phyloP scores from a whole-genome alignment of 2,329 filamentous ascomycete species.

The Penicillium expansum region DNA sequence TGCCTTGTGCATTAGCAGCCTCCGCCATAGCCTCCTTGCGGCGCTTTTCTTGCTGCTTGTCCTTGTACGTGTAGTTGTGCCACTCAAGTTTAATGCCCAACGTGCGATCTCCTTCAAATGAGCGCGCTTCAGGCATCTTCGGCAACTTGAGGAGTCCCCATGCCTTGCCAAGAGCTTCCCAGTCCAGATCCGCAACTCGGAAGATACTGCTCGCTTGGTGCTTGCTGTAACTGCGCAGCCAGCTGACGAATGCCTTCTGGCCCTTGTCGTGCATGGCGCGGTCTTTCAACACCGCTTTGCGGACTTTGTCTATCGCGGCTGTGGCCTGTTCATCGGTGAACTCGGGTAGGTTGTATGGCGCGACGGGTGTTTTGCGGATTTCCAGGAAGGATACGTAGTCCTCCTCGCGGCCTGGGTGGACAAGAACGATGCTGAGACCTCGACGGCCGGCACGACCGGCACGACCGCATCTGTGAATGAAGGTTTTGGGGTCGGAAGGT shows the following conservation, averaged over 20 bases:
- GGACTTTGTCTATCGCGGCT: conserved; percentile 58
- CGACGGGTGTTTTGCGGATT: conserved; percentile 81
- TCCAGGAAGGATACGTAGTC: conserved; percentile 86
- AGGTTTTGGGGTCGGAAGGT: conserved; percentile 82
- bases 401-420: conserved; percentile 81
- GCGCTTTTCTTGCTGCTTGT: conserved; percentile 67
- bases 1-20: conserved; percentile 38
- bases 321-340: conserved; percentile 63
- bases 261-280: conserved; percentile 78
- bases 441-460: conserved; percentile 64
- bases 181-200: conserved; percentile 75
- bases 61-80: conserved; percentile 67
- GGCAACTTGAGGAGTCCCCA: conserved; percentile 87
- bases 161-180: conserved; percentile 73
- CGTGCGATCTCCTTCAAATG: conserved; percentile 66
- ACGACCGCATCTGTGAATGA: conserved; percentile 64
- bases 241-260: conserved; percentile 88
- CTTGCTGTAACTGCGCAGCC: conserved; percentile 86
- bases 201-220: conserved; percentile 93
- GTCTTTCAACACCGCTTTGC: conserved; percentile 56
- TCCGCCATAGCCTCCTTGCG: conserved; percentile 57
- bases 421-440: conserved; percentile 79
- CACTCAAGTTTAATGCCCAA: conserved; percentile 60
- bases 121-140: conserved; percentile 86
- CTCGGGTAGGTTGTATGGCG: conserved; percentile 56